Evolutionary conservation across 1,284 basidiomycete genomes (phyloP).

Genomic region (Cerioporus squamosus): DNA sequence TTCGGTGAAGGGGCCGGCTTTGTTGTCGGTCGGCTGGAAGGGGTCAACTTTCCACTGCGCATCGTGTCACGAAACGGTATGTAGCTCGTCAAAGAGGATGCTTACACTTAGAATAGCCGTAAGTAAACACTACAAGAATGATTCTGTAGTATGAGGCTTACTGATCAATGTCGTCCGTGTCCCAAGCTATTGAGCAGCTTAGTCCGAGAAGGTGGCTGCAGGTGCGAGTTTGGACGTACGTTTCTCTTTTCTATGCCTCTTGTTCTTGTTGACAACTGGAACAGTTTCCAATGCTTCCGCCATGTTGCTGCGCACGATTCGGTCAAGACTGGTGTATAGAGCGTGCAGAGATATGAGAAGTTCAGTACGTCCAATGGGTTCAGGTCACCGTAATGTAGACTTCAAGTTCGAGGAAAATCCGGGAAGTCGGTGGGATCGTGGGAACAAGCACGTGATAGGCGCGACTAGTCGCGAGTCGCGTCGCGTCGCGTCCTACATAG

Average conservation of each 20-base stretch:
- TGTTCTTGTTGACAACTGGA: constrained; percentile 76
- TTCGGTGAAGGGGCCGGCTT: constrained; percentile 85
- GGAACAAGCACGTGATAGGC: too few species aligned
- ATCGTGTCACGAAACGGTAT: constrained; percentile 8
- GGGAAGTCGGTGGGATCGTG: too few species aligned
- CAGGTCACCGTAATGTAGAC: too few species aligned
- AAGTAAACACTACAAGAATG: constrained; percentile 17
- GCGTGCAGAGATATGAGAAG: too few species aligned
- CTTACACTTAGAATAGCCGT: constrained; percentile 25
- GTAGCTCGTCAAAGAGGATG: neutral
- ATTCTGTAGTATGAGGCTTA: constrained; percentile 48
- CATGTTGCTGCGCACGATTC: constrained; percentile 41
- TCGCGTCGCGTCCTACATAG: too few species aligned
- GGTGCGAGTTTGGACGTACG: constrained; percentile 53
- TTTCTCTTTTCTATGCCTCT: constrained; percentile 89
- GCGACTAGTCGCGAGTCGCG: too few species aligned
- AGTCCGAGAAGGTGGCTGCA: neutral
- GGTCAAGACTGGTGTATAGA: too few species aligned
- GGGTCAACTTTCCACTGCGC: constrained; percentile 87
- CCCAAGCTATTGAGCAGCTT: constrained; percentile 77
- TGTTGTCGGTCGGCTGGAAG: constrained; percentile 80
- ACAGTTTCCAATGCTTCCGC: constrained; percentile 47
- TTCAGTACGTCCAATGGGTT: too few species aligned
- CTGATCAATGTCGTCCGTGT: constrained; percentile 99
- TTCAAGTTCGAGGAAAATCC: too few species aligned